phyloP scores from a whole-genome alignment of 345 rosid species.

The Lumnitzera littorea region DNA sequence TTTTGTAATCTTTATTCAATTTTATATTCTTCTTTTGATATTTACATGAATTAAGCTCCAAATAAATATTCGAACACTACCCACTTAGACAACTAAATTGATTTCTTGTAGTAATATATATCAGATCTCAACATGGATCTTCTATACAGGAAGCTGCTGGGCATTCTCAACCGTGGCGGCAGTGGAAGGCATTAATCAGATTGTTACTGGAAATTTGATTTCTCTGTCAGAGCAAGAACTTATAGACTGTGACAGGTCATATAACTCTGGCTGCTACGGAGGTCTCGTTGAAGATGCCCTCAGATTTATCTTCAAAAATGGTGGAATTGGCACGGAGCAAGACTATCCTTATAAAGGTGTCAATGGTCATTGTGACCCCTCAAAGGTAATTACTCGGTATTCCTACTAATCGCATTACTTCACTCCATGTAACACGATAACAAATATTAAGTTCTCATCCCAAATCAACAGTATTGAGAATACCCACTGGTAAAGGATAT shows the following conservation, averaged over 20 bases:
- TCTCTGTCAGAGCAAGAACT: constrained; percentile 83
- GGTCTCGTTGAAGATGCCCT: constrained; percentile 92
- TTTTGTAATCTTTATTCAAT: not conserved
- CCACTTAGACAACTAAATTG: not conserved
- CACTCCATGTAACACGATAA: no score
- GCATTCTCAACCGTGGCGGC: constrained; percentile 88
- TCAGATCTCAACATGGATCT: not conserved
- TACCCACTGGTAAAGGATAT: no score
- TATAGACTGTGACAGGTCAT: constrained; percentile 63
- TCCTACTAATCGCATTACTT: no score
- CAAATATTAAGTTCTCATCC: no score
- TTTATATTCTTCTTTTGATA: not conserved
- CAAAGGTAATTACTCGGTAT: constrained; percentile 26
- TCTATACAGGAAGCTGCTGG: constrained; percentile 80
- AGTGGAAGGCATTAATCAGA: constrained; percentile 79
- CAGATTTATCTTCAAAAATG: constrained; percentile 52
- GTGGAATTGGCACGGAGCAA: constrained; percentile 70
- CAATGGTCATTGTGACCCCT: constrained; percentile 47
- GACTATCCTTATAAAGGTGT: constrained; percentile 72
- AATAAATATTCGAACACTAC: not conserved
- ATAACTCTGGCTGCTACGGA: constrained; percentile 82
- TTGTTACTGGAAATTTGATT: constrained; percentile 60
- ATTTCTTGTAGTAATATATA: not conserved
- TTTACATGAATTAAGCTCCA: not conserved
- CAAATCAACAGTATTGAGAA: no score